Base-by-base conservation (phyloP, 2,329 filamentous ascomycete genomes). In the Sphaerulina musiva region DNA sequence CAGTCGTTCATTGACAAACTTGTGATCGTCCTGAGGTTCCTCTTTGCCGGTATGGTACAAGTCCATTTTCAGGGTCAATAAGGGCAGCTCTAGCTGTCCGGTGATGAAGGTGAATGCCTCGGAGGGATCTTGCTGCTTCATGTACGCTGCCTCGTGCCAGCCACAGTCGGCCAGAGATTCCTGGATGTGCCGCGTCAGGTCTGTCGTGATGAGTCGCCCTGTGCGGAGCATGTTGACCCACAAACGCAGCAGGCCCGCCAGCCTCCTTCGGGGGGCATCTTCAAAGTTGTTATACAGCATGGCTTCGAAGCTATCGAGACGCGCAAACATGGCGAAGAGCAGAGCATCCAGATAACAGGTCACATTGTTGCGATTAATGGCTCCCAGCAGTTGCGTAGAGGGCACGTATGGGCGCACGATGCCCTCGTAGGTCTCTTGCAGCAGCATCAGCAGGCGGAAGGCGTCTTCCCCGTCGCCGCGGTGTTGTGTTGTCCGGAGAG, bases 91-190 rank as follows among this genome's bases (percentile, higher is more conserved):
- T 17, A 98, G 78, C 20, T 86, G 89, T 61, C 90, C 91, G 0
- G 92, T 95, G 59, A 98, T 90, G 69, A 96, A 96, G 0, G 85
- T 88, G 68, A 97, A 97, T 1, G 91, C 91, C 71, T 98, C 93
- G 0, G 93, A 96, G 0, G 89, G 89, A 70, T 98, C 93, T 72
- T 98, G 93, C 67, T 97, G 93, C 62, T 84, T 80, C n/a, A 88
- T 68, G 54, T 80, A 73, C 20, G 80, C 80, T 45, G 91, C 91
- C 54, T 95, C 90, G 62, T 80, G 74, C 93, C 93, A 97, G 3
- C 92, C 93, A 68, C 91, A 96, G 50, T 85, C 85, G 14, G 86
- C 85, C 39, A 97, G 72, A 8, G 89, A 79, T 40, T 92, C 82
- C 71, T 96, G 91, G 11, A 98, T 79, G 60, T 89, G 78, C 69